Percentiles rank a stretch among this genome's conserved stretches.
Conservation (phyloP, 805 yeast genomes). For the Middelhovenomyces tepae region DNA sequence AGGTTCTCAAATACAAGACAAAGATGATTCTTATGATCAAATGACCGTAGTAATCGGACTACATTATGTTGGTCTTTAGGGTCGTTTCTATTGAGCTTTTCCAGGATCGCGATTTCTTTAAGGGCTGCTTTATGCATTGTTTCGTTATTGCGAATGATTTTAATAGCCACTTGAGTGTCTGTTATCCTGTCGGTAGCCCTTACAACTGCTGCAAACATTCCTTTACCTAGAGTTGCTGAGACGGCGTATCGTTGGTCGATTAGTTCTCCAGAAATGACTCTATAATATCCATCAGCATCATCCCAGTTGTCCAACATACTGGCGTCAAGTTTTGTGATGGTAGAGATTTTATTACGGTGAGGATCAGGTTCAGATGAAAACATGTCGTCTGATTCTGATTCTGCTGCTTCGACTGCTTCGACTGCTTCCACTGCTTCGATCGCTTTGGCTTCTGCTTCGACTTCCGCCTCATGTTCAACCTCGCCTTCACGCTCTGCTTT, state of each 20-base stretch:
- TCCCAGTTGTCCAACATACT: constrained; percentile 27
- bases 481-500: constrained; percentile 8
- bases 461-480: constrained; percentile 4
- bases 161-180: constrained; percentile 37
- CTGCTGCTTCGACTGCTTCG: constrained; percentile 4
- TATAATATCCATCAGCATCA: constrained; percentile 28
- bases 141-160: constrained; percentile 58
- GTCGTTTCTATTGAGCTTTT: constrained; percentile 54
- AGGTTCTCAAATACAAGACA: constrained; percentile 80
- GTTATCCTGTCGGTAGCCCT: constrained; percentile 20
- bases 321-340: constrained; percentile 14
- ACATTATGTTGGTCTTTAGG: constrained; percentile 54
- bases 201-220: constrained; percentile 29
- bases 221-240: constrained; percentile 25
- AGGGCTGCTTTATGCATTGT: constrained; percentile 58
- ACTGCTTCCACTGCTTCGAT: too few relatives aligned
- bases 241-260: constrained; percentile 24
- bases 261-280: constrained; percentile 26
- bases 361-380: constrained; percentile 10
- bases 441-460: constrained; percentile 1
- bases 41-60: constrained; percentile 61
- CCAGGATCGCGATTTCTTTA: constrained; percentile 73
- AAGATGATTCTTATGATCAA: constrained; percentile 74
- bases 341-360: not conserved
- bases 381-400: constrained; percentile 12